Percentiles rank a stretch among this genome's conserved stretches.
Evolutionary conservation across 2,329 filamentous ascomycete genomes (phyloP).

Genomic region (Beauveria caledonica): DNA sequence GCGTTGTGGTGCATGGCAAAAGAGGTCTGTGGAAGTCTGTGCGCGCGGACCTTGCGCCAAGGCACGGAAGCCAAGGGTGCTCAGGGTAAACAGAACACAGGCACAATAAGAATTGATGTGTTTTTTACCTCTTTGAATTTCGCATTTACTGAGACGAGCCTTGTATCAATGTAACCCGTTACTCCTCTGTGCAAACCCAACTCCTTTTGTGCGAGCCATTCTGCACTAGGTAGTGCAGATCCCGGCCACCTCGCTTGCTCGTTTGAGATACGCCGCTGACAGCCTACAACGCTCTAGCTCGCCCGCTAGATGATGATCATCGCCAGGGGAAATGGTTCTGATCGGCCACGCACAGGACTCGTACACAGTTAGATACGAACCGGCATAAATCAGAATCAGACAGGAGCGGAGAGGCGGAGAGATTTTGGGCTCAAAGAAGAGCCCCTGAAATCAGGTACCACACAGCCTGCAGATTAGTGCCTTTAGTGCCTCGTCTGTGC

Average conservation of each 20-base stretch:
- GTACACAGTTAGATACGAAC: not conserved
- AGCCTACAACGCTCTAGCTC: not conserved
- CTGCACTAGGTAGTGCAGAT: not conserved
- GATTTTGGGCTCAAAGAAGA: not conserved
- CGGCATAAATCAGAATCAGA: not conserved
- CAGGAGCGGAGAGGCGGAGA: not conserved
- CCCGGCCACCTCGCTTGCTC: not conserved
- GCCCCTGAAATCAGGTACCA: not conserved
- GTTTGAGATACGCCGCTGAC: too few species aligned
- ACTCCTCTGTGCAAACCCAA: not conserved
- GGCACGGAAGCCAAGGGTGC: not conserved
- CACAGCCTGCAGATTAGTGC: not conserved
- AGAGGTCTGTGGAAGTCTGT: not conserved
- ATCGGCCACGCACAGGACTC: not conserved
- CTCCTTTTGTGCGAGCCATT: not conserved
- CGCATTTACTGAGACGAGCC: too few species aligned
- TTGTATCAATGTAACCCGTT: too few species aligned
- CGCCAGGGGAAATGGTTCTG: not conserved
- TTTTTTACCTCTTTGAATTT: too few species aligned
- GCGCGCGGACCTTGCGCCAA: not conserved
- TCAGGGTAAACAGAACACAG: not conserved
- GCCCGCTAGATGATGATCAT: conserved; percentile 1
- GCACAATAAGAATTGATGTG: not conserved
- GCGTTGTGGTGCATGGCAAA: not conserved
- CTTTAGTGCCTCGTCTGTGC: too few species aligned